Conservation (phyloP, 2,329 filamentous ascomycete species). For the Cercospora sp. region DNA sequence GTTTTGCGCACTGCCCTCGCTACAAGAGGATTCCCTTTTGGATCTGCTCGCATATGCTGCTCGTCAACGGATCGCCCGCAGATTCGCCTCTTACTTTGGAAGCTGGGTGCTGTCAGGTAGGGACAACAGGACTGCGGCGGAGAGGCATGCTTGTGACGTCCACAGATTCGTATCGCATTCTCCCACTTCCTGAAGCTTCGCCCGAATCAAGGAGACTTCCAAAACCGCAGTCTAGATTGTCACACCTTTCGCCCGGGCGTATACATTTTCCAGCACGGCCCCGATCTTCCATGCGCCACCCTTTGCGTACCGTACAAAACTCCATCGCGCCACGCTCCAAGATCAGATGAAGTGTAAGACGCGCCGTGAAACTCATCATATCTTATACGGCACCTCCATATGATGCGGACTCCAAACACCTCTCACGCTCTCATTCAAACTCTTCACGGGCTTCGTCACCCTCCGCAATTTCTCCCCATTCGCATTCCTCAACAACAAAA, state of each 20-base stretch:
- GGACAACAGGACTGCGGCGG: too few relatives aligned
- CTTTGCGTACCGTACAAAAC: neutral
- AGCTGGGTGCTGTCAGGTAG: too few relatives aligned
- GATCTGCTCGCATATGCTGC: neutral
- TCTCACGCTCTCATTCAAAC: constrained; percentile 64
- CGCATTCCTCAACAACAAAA: constrained; percentile 68
- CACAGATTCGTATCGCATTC: neutral
- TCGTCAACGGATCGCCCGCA: neutral
- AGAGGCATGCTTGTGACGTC: too few relatives aligned
- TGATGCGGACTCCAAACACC: constrained; percentile 67
- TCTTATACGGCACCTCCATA: constrained; percentile 51
- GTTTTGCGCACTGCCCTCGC: neutral
- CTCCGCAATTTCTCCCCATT: constrained; percentile 71
- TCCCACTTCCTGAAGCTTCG: neutral
- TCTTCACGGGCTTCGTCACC: constrained; percentile 60
- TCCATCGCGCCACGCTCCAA: neutral
- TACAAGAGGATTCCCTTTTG: neutral
- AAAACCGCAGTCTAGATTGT: neutral
- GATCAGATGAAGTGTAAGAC: too few relatives aligned
- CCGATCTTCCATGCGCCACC: neutral
- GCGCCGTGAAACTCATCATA: constrained; percentile 40
- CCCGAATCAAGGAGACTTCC: neutral
- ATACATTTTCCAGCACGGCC: neutral
- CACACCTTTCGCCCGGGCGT: neutral
- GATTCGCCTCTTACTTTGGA: neutral